Conservation (phyloP, 129 eudicot genomes). For the Ambrosia artemisiifolia region DNA sequence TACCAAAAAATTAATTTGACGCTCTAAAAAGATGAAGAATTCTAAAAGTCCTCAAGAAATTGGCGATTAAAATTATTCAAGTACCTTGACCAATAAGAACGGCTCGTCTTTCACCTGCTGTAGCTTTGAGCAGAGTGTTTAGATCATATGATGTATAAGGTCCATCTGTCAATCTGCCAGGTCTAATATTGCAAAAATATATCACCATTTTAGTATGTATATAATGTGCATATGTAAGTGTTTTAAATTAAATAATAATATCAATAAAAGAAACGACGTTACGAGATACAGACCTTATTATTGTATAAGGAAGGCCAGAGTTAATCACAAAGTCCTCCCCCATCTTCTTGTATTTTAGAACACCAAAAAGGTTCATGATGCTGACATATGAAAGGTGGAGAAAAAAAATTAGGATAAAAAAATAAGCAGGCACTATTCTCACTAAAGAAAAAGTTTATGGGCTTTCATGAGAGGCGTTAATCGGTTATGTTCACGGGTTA, state of each 20-base stretch:
- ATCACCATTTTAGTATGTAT: conserved; percentile 1
- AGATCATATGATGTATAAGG: conserved; percentile 97
- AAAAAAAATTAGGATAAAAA: not conserved
- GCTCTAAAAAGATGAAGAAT: not conserved
- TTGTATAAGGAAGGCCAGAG: conserved; percentile 91
- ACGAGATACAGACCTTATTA: conserved; percentile 58
- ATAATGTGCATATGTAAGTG: not conserved
- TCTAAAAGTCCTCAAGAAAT: not conserved
- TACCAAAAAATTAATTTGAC: not conserved
- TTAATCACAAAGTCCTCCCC: conserved; percentile 88
- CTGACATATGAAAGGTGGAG: conserved; percentile 29
- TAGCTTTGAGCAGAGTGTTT: conserved; percentile 87
- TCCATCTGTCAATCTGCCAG: conserved; percentile 97
- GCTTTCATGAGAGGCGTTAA: not conserved
- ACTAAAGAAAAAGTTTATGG: not conserved
- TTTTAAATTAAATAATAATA: not conserved
- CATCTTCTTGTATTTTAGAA: conserved; percentile 96
- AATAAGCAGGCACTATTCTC: not conserved
- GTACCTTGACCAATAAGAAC: conserved; percentile 89
- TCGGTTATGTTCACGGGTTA: not conserved
- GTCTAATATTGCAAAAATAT: conserved; percentile 35
- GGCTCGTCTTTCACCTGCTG: conserved; percentile 98
- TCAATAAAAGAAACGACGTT: conserved; percentile 6
- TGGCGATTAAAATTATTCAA: not conserved
- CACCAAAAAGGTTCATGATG: conserved; percentile 97